phyloP scores from a whole-genome alignment of 2,329 filamentous ascomycete species.

The Pseudocercospora macadamiae region DNA sequence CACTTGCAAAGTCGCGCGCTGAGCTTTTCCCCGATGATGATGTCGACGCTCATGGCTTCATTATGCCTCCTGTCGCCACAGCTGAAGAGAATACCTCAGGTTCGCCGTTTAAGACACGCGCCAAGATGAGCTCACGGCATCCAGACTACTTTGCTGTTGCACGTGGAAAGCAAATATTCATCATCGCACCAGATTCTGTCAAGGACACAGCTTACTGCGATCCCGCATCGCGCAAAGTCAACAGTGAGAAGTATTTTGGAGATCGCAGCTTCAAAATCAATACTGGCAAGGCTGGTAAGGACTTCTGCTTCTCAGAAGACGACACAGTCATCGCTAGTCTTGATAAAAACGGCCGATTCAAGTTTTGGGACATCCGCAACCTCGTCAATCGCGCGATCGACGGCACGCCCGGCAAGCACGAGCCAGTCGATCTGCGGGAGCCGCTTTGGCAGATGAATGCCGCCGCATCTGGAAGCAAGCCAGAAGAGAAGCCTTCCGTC shows the following conservation, averaged over 20 bases:
- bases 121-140: constrained; percentile 84
- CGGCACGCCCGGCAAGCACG: constrained; percentile 45
- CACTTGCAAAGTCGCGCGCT: constrained; percentile 74
- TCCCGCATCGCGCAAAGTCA: constrained; percentile 63
- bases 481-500: constrained; percentile 85
- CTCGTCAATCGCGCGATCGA: constrained; percentile 60
- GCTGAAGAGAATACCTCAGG: constrained; percentile 90
- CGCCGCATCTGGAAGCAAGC: constrained; percentile 34
- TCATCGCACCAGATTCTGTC: constrained; percentile 68
- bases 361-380: constrained; percentile 96
- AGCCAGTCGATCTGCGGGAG: constrained; percentile 69
- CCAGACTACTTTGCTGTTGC: constrained; percentile 94
- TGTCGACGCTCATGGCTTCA: constrained; percentile 82
- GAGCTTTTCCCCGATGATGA: constrained; percentile 78
- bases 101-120: constrained; percentile 92
- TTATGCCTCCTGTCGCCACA: constrained; percentile 81
- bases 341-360: constrained; percentile 93
- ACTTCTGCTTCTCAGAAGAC: constrained; percentile 97
- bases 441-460: constrained; percentile 86
- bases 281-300: constrained; percentile 96
- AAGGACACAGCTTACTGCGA: constrained; percentile 55
- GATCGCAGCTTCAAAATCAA: constrained; percentile 91
- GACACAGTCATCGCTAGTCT: constrained; percentile 92
- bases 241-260: constrained; percentile 83
- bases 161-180: constrained; percentile 92